Percentiles rank a stretch among this genome's conserved stretches.
These are phyloP conservation scores for Tremellales sp. DNA, from an alignment of 1,284 basidiomycete genomes.

Conservation along the genomic window DNA sequence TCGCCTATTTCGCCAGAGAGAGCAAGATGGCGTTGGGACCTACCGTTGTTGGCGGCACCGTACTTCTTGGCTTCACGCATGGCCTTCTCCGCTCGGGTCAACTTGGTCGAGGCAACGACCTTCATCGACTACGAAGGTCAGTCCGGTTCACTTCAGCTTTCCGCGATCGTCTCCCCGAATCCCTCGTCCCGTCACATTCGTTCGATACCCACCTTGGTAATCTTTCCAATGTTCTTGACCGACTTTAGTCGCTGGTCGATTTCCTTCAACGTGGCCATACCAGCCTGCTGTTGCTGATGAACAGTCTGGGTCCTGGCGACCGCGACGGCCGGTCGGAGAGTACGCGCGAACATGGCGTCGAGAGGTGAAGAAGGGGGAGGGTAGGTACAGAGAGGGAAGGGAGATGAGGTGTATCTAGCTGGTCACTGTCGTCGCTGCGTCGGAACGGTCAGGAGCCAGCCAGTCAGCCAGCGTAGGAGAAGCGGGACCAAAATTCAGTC, in stretches of 20 bases:
- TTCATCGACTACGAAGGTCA: conserved; percentile 84
- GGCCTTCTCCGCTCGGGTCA: conserved; percentile 90
- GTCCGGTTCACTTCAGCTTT: neutral
- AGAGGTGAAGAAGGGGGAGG: conserved; percentile 10
- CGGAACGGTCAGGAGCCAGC: neutral
- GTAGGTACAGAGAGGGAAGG: neutral
- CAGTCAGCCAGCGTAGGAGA: neutral
- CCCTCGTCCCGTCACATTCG: neutral
- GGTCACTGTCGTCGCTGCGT: neutral
- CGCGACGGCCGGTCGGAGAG: conserved; percentile 59
- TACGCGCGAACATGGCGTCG: conserved; percentile 54
- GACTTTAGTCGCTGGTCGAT: conserved; percentile 92
- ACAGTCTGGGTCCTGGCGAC: conserved; percentile 47
- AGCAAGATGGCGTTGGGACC: conserved; percentile 35
- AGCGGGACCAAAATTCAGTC: too few species aligned
- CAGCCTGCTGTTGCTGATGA: conserved; percentile 57
- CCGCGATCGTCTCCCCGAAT: neutral
- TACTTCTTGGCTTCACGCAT: conserved; percentile 93
- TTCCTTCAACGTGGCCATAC: conserved; percentile 96
- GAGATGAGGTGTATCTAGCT: too few species aligned
- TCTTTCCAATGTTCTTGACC: conserved; percentile 97
- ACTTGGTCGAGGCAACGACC: conserved; percentile 97
- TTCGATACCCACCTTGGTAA: conserved; percentile 73
- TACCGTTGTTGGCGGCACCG: conserved; percentile 88
- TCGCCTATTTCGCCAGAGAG: neutral